phyloP scores from a whole-genome alignment of 495 filamentous ascomycete species.

The Podospora bellae-mahoneyi region DNA sequence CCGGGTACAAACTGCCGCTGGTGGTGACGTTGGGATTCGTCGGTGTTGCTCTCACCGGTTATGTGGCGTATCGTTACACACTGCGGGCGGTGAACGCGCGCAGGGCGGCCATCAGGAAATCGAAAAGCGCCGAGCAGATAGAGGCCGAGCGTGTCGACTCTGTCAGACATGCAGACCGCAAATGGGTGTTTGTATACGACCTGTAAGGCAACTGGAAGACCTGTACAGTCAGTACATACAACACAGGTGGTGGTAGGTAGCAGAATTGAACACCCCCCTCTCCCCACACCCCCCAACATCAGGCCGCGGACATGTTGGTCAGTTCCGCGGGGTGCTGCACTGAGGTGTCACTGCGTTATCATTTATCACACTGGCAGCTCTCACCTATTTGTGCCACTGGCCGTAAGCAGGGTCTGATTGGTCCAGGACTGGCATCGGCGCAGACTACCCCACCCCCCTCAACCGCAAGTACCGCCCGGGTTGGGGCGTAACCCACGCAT shows the following conservation, averaged over 20 bases:
- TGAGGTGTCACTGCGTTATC: not conserved
- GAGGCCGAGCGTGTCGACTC: constrained; percentile 3
- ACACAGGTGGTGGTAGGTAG: no score
- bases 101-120: constrained; percentile 7
- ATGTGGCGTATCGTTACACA: constrained; percentile 20
- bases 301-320: not conserved
- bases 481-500: not conserved
- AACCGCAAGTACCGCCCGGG: no score
- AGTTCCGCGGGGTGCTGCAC: not conserved
- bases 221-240: no score
- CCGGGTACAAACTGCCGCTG: constrained; percentile 33
- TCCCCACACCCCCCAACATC: not conserved
- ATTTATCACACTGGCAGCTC: not conserved
- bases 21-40: constrained; percentile 36
- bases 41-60: constrained; percentile 25
- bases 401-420: not conserved
- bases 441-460: not conserved
- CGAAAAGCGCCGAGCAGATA: constrained; percentile 8
- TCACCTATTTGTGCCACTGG: not conserved
- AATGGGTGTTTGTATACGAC: constrained; percentile 12
- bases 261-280: not conserved
- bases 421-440: not conserved
- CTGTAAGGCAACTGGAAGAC: constrained; percentile 6
- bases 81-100: constrained; percentile 24
- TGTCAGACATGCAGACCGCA: constrained; percentile 10